Percentiles rank a stretch among this genome's conserved stretches.
These are phyloP conservation scores for Marsdenia floribunda DNA, from an alignment of 257 asterid genomes.

Conservation along the genomic window DNA sequence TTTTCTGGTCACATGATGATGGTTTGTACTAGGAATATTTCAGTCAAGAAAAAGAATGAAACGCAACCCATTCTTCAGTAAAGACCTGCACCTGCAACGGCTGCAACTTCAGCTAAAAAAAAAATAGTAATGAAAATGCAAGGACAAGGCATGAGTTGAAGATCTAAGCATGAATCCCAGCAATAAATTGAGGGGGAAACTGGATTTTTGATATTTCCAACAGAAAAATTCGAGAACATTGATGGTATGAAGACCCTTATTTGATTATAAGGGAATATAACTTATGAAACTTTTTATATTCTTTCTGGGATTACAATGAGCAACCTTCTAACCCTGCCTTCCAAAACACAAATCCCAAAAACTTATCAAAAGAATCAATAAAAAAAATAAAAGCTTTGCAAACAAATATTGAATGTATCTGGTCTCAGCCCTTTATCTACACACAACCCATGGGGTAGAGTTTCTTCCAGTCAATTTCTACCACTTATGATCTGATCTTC, in stretches of 20 bases:
- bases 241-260: conserved; percentile 34
- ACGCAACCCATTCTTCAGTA: too few relatives aligned
- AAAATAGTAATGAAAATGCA: not conserved
- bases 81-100: too few relatives aligned
- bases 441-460: conserved; percentile 40
- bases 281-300: conserved; percentile 27
- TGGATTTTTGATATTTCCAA: conserved; percentile 2
- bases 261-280: conserved; percentile 37
- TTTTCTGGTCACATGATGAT: too few relatives aligned
- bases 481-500: conserved; percentile 23
- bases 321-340: conserved; percentile 8
- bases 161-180: not conserved
- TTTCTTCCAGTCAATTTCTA: conserved; percentile 23
- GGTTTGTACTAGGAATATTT: not conserved
- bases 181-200: not conserved
- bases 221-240: conserved; percentile 18
- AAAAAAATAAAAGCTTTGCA: conserved; percentile 33
- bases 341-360: conserved; percentile 39
- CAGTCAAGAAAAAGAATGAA: not conserved
- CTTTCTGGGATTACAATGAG: conserved; percentile 37
- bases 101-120: too few relatives aligned
- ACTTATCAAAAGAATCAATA: conserved; percentile 60
- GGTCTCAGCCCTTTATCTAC: conserved; percentile 45
- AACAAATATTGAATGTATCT: conserved; percentile 39
- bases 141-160: not conserved